A percentile compares a stretch with the other conserved stretches of the same genome.
Conservation (phyloP, 495 filamentous ascomycete species). For the Penicillium riverlandense region DNA sequence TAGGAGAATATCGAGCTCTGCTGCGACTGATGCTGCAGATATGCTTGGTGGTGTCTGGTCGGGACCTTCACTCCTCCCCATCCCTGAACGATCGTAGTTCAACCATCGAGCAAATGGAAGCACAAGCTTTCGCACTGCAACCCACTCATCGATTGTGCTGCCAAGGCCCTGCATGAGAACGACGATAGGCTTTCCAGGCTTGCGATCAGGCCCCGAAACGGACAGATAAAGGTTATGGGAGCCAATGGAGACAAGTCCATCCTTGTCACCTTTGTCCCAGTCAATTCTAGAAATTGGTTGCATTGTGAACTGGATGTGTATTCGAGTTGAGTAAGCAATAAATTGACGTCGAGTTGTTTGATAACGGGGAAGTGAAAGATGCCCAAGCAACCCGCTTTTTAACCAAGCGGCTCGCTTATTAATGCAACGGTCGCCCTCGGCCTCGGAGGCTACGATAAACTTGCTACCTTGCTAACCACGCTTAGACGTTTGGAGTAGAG, state of each 20-base stretch:
- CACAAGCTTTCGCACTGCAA: slow-evolving; percentile 16
- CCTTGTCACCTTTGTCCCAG: slow-evolving; percentile 12
- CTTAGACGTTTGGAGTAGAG: no score
- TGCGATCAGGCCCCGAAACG: slow-evolving; percentile 13
- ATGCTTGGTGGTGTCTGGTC: slow-evolving; percentile 8
- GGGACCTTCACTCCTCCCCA: slow-evolving; percentile 14
- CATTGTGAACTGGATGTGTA: slow-evolving; percentile 6
- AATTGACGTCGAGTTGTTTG: neutral
- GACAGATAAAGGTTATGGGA: slow-evolving; percentile 17
- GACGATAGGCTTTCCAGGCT: slow-evolving; percentile 16
- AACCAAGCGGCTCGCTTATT: no score
- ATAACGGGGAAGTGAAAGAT: no score
- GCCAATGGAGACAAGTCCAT: slow-evolving; percentile 11
- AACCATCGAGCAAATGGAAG: slow-evolving; percentile 17
- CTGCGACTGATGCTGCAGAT: slow-evolving; percentile 8
- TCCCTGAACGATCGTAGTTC: slow-evolving; percentile 22
- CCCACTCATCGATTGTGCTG: slow-evolving; percentile 26
- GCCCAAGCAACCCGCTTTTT: no score
- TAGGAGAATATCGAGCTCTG: slow-evolving; percentile 14
- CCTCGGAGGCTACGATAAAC: no score
- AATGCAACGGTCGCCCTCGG: no score
- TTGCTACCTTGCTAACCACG: no score
- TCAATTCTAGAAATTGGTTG: slow-evolving; percentile 7
- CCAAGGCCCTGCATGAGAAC: slow-evolving; percentile 33
- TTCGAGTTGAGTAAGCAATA: slow-evolving; percentile 4